These are phyloP conservation scores for Kazachstania sp. DNA, from an alignment of 1,139 yeast species.

Conservation along the genomic window DNA sequence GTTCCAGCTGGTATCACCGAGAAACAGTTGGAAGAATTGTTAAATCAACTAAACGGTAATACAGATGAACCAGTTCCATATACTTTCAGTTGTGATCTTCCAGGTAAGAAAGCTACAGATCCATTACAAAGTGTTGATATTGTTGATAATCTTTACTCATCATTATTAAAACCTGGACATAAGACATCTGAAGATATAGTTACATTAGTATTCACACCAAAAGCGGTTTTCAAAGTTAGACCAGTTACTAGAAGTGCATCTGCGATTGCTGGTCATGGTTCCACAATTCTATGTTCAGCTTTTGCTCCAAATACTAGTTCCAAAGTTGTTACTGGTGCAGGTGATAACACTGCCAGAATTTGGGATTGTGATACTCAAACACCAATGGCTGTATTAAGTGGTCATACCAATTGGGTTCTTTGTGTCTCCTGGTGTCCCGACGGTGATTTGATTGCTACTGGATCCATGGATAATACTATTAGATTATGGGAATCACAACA, in stretches of 20 bases:
- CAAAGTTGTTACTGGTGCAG: constrained; percentile 91
- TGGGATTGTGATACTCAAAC: constrained; percentile 98
- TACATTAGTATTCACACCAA: constrained; percentile 85
- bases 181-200: constrained; percentile 89
- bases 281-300: constrained; percentile 83
- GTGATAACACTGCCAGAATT: constrained; percentile 92
- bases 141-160: constrained; percentile 62
- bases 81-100: constrained; percentile 60
- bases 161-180: constrained; percentile 77
- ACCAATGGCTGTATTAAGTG: constrained; percentile 67
- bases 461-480: constrained; percentile 87
- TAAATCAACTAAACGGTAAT: constrained; percentile 61
- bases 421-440: constrained; percentile 94
- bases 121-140: constrained; percentile 51
- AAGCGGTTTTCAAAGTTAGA: constrained; percentile 88
- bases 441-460: constrained; percentile 87
- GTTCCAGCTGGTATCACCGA: constrained; percentile 89
- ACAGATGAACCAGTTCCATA: constrained; percentile 85
- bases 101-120: constrained; percentile 35
- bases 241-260: constrained; percentile 89
- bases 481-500: constrained; percentile 77
- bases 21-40: constrained; percentile 76
- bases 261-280: constrained; percentile 91
- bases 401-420: constrained; percentile 90
- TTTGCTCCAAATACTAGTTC: constrained; percentile 89